A percentile compares a stretch with the other conserved stretches of the same genome.
These are phyloP conservation scores for Chlamydomonas reinhardtii DNA, from an alignment of 163 green algal species.

Conservation along the genomic window DNA sequence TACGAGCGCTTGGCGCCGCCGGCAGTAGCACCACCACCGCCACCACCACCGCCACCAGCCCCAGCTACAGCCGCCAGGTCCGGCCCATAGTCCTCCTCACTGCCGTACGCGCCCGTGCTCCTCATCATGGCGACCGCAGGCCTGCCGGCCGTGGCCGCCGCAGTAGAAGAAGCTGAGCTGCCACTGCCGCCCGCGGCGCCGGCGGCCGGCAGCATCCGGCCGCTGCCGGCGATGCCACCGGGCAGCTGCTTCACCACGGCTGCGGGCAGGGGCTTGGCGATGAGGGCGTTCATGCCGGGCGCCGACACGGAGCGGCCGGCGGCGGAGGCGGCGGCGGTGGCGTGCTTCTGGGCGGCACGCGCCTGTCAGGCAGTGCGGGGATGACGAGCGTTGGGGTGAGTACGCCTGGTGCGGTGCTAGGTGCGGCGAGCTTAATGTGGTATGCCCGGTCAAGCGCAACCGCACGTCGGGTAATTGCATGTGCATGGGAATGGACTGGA, in stretches of 20 bases:
- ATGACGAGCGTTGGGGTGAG: too few relatives aligned
- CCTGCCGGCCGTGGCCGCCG: background rate
- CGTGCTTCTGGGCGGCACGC: conserved; percentile 23
- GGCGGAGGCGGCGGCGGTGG: background rate
- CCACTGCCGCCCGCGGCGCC: background rate
- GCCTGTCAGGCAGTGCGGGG: background rate
- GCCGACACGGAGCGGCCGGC: background rate
- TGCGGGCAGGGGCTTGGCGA: conserved; percentile 3
- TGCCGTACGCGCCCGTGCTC: conserved; percentile 35
- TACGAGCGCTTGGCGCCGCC: conserved; percentile 39
- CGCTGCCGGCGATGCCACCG: background rate
- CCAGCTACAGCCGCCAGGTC: too few relatives aligned
- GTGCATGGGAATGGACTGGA: too few relatives aligned
- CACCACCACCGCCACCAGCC: background rate
- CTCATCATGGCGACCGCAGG: background rate
- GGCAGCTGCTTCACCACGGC: background rate
- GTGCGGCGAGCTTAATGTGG: too few relatives aligned
- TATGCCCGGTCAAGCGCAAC: too few relatives aligned
- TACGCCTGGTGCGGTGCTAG: too few relatives aligned
- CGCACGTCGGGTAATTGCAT: too few relatives aligned
- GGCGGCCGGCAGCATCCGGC: too few relatives aligned
- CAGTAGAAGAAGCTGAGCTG: background rate
- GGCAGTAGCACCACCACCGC: background rate
- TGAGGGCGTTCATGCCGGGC: conserved; percentile 21
- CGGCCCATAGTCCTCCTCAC: background rate